Conservation (phyloP, 345 rosid genomes). For the Linum trigynum region DNA sequence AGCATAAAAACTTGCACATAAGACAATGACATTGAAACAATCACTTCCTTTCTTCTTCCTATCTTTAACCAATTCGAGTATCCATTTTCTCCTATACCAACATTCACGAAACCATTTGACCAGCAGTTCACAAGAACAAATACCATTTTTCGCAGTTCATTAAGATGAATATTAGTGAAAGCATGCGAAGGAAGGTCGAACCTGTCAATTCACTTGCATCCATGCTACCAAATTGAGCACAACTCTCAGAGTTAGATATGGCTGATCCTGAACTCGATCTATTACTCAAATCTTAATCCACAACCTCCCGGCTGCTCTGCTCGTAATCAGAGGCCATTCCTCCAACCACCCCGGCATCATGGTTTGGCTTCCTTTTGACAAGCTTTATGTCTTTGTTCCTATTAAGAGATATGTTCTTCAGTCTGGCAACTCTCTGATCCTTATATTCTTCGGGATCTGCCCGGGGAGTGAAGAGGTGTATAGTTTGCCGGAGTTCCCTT, state of each 20-base stretch:
- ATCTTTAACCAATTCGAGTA: too few relatives aligned
- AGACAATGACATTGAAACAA: too few relatives aligned
- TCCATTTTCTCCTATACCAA: too few relatives aligned
- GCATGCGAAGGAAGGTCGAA: slow-evolving; percentile 13
- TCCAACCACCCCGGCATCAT: slow-evolving; percentile 34
- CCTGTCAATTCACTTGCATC: slow-evolving; percentile 95
- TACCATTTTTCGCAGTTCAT: neutral
- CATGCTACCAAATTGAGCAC: slow-evolving; percentile 70
- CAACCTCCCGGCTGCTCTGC: slow-evolving; percentile 39
- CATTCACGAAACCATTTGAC: too few relatives aligned
- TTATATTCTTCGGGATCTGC: slow-evolving; percentile 52
- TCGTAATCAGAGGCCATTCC: slow-evolving; percentile 37
- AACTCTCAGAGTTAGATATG: slow-evolving; percentile 89
- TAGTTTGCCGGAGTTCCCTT: slow-evolving; percentile 82
- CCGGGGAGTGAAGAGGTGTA: slow-evolving; percentile 68
- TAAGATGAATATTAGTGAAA: too few relatives aligned
- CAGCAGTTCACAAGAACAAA: neutral
- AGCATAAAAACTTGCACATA: too few relatives aligned
- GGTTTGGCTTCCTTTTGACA: slow-evolving; percentile 65
- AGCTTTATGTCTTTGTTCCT: slow-evolving; percentile 54
- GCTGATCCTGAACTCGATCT: slow-evolving; percentile 98
- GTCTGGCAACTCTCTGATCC: slow-evolving; percentile 47
- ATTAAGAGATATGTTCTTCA: slow-evolving; percentile 45
- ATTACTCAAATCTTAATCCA: slow-evolving; percentile 81
- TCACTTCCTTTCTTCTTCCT: too few relatives aligned